These are phyloP conservation scores for Heimioporus sp. DNA, from an alignment of 768 basidiomycete species.

Conservation along the genomic window DNA sequence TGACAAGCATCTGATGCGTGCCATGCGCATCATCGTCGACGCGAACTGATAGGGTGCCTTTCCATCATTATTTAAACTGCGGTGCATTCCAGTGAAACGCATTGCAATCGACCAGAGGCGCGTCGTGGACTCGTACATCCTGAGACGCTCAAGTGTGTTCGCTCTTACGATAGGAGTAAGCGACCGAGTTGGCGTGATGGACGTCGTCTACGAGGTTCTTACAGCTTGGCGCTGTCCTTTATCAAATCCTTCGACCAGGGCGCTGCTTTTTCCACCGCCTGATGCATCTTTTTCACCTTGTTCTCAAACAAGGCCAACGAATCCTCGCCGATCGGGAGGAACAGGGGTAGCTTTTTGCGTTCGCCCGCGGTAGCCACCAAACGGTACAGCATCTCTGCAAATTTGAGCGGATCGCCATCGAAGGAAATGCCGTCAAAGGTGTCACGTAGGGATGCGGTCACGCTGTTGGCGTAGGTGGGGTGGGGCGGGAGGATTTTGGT, in stretches of 20 bases:
- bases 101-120: no score
- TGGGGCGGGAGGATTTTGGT: slow-evolving; percentile 1
- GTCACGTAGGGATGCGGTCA: slow-evolving; percentile 1
- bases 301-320: slow-evolving; percentile 1
- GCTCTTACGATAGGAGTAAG: no score
- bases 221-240: slow-evolving; percentile 5
- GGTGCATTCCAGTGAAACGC: no score
- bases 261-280: background rate
- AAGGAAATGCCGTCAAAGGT: background rate
- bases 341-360: slow-evolving; percentile 1
- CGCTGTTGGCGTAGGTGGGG: slow-evolving; percentile 9
- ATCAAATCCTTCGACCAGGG: slow-evolving; percentile 9
- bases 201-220: background rate
- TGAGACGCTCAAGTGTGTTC: no score
- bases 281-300: background rate
- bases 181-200: no score
- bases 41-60: no score
- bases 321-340: slow-evolving; percentile 11
- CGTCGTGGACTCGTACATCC: no score
- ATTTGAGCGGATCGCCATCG: slow-evolving; percentile 14
- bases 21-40: no score
- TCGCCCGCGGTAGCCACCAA: background rate
- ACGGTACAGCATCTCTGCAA: slow-evolving; percentile 2
- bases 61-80: no score
- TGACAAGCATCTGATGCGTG: no score